Conservation (phyloP, 805 yeast genomes). For the Tetrapisispora nanseiensis region DNA sequence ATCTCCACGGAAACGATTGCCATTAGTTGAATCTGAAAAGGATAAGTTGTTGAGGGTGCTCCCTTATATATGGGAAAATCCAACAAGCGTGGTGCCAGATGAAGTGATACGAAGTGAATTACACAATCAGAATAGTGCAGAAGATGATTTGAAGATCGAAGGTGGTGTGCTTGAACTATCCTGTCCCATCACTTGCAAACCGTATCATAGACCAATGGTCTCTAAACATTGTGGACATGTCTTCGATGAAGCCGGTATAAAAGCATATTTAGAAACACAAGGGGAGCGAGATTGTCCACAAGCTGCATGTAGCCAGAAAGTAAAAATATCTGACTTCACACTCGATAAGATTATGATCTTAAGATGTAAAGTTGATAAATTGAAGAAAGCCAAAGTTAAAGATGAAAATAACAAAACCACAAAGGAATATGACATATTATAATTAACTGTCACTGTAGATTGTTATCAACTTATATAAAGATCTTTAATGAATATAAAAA, state of each 20-base stretch:
- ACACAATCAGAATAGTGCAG: slow-evolving; percentile 17
- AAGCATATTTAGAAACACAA: slow-evolving; percentile 24
- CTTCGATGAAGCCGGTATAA: slow-evolving; percentile 42
- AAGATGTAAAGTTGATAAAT: slow-evolving; percentile 35
- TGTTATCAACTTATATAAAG: too few species aligned
- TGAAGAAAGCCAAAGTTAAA: slow-evolving; percentile 2
- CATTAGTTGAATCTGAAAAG: not conserved
- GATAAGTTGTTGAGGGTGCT: slow-evolving; percentile 31
- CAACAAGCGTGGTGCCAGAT: slow-evolving; percentile 21
- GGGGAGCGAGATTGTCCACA: slow-evolving; percentile 44
- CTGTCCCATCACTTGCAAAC: slow-evolving; percentile 55
- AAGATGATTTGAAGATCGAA: slow-evolving; percentile 53
- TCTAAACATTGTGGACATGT: slow-evolving; percentile 52
- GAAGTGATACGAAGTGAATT: slow-evolving; percentile 43
- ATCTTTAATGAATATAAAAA: too few species aligned
- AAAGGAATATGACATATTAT: not conserved
- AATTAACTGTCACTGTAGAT: too few species aligned
- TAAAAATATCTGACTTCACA: slow-evolving; percentile 32
- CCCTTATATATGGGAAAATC: slow-evolving; percentile 38
- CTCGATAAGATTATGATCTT: slow-evolving; percentile 47
- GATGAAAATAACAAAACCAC: slow-evolving; percentile 1
- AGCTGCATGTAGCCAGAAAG: slow-evolving; percentile 39
- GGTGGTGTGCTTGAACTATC: slow-evolving; percentile 63
- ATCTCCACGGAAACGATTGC: not conserved
- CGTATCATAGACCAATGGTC: slow-evolving; percentile 46